Conservation (phyloP, 148 eudicot species). For the Polygonum aviculare region DNA sequence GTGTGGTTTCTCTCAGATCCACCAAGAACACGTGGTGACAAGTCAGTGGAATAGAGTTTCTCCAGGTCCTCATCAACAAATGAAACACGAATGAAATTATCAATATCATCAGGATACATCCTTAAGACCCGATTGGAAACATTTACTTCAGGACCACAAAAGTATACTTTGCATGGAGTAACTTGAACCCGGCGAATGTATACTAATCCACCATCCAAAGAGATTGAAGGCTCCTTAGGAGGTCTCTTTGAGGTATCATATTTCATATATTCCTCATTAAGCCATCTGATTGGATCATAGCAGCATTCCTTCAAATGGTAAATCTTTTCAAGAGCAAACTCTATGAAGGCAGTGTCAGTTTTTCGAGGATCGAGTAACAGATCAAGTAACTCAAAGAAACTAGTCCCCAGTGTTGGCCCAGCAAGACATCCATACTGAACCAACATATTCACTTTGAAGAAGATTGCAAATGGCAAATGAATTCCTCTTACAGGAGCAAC, state of each 20-base stretch:
- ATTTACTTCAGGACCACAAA: constrained; percentile 85
- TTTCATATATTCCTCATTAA: constrained; percentile 33
- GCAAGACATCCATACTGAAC: constrained; percentile 76
- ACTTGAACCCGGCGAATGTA: constrained; percentile 64
- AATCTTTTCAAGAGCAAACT: constrained; percentile 57
- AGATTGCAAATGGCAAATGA: constrained; percentile 46
- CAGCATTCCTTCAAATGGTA: constrained; percentile 56
- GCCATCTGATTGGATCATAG: constrained; percentile 71
- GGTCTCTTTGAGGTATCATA: constrained; percentile 24
- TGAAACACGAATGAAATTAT: constrained; percentile 79
- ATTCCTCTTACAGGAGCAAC: constrained; percentile 41
- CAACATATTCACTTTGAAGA: constrained; percentile 56
- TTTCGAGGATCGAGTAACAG: constrained; percentile 51
- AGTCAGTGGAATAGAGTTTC: constrained; percentile 54
- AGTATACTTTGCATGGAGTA: constrained; percentile 72
- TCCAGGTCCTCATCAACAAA: constrained; percentile 81
- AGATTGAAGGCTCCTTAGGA: constrained; percentile 36
- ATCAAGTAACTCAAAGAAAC: constrained; percentile 64
- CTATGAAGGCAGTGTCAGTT: constrained; percentile 27
- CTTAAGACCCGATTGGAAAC: constrained; percentile 76
- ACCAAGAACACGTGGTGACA: constrained; percentile 39
- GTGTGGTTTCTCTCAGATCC: constrained; percentile 31
- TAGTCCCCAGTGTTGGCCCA: constrained; percentile 46
- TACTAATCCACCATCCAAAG: constrained; percentile 60
- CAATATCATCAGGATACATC: constrained; percentile 38